Conservation (phyloP, 192 early-diverging fungal species). For the Entomortierella chlamydospora region DNA sequence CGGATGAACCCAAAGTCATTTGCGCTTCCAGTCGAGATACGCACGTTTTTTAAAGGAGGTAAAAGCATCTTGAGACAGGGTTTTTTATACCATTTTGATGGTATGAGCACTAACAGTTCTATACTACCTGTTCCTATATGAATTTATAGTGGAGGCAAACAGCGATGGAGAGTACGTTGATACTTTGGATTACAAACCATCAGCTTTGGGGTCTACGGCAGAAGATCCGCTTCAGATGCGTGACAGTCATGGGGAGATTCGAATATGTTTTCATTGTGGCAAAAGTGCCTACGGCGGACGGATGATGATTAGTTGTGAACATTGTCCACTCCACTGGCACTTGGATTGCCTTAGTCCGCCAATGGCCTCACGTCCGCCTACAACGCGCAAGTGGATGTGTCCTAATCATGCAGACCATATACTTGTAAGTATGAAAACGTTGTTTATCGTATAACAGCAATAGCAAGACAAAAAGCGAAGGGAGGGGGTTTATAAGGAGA, state of each 20-base stretch:
- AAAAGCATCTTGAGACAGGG: too few relatives aligned
- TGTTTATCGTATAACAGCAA: not conserved
- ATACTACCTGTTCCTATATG: too few relatives aligned
- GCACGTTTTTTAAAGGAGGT: conserved; percentile 46
- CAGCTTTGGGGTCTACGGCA: not conserved
- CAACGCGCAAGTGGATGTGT: conserved; percentile 65
- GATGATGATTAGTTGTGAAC: conserved; percentile 63
- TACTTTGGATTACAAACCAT: conserved; percentile 41
- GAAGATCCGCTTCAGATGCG: conserved; percentile 46
- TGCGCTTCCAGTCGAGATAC: conserved; percentile 22
- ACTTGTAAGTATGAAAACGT: conserved; percentile 40
- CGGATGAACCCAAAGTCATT: conserved; percentile 53
- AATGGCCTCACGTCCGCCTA: conserved; percentile 58
- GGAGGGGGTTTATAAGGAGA: too few relatives aligned
- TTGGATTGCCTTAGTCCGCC: conserved; percentile 67
- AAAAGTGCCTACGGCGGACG: conserved; percentile 49
- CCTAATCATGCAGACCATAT: conserved; percentile 61
- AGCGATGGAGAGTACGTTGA: conserved; percentile 60
- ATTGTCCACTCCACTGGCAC: conserved; percentile 65
- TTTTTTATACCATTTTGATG: too few relatives aligned
- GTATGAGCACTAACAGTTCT: too few relatives aligned
- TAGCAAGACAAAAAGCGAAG: not conserved
- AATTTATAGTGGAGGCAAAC: conserved; percentile 50
- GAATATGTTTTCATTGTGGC: conserved; percentile 56
- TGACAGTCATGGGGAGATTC: conserved; percentile 51